Percentiles rank a stretch among this genome's conserved stretches.
Evolutionary conservation across 345 rosid species (phyloP).

Genomic region (Durio zibethinus): DNA sequence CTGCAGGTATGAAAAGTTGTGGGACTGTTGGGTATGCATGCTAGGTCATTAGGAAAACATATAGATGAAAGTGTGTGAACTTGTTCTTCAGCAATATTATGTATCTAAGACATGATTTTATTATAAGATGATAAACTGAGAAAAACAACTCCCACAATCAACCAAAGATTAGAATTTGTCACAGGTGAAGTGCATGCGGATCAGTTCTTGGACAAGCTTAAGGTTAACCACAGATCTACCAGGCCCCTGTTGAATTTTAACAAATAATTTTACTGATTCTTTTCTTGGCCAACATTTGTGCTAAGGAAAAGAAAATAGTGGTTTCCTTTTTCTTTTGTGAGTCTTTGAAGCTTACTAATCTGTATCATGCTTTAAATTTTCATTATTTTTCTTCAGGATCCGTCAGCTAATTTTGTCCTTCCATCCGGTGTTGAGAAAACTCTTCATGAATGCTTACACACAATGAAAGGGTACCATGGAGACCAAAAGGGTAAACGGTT

Average conservation of each 20-base stretch:
- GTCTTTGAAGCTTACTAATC: not conserved
- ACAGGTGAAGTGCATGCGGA: not conserved
- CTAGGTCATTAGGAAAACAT: not conserved
- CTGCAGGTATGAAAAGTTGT: not conserved
- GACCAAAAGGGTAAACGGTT: conserved; percentile 73
- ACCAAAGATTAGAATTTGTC: not conserved
- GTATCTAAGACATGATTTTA: not conserved
- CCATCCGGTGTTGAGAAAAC: conserved; percentile 72
- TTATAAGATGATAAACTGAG: not conserved
- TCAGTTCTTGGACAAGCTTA: not conserved
- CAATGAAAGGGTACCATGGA: conserved; percentile 53
- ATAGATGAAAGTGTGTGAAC: not conserved
- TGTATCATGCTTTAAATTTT: not conserved
- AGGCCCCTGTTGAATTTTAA: not conserved
- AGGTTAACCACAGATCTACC: not conserved
- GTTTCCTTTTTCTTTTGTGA: not conserved
- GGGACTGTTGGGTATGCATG: not conserved
- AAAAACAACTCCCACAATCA: not conserved
- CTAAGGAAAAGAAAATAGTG: not conserved
- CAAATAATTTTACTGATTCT: not conserved
- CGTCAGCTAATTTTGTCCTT: conserved; percentile 51
- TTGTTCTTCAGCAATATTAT: not conserved
- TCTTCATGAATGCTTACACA: conserved; percentile 48
- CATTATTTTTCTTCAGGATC: conserved; percentile 44
- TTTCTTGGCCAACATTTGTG: not conserved